phyloP scores from a whole-genome alignment of 805 yeast species.

The Wickerhamomyces sydowiorum region DNA sequence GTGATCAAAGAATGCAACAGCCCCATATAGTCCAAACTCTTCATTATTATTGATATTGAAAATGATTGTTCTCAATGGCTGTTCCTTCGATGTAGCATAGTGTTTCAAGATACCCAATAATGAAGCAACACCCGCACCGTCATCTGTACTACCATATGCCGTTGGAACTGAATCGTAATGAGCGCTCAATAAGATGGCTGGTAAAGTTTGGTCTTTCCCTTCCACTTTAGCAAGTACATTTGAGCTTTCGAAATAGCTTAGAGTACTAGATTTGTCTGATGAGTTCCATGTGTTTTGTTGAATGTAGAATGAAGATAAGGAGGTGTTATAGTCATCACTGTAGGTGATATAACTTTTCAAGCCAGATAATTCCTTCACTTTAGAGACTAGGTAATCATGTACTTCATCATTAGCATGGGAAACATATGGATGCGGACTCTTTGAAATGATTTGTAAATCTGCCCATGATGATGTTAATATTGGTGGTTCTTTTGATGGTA shows the following conservation, averaged over 20 bases:
- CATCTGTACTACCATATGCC: constrained; percentile 85
- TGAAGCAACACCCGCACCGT: constrained; percentile 84
- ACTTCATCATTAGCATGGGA: constrained; percentile 73
- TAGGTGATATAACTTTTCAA: constrained; percentile 22
- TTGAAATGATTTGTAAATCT: constrained; percentile 65
- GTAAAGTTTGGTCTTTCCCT: constrained; percentile 52
- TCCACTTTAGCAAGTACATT: constrained; percentile 72
- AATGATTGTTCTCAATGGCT: constrained; percentile 66
- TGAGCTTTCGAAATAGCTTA: constrained; percentile 76
- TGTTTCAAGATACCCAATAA: constrained; percentile 63
- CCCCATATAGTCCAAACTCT: constrained; percentile 84
- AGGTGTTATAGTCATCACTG: constrained; percentile 31
- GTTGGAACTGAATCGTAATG: constrained; percentile 90
- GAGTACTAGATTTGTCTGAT: constrained; percentile 33
- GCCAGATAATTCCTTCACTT: constrained; percentile 32
- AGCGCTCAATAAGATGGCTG: constrained; percentile 73
- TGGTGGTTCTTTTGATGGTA: constrained; percentile 39
- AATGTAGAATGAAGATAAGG: constrained; percentile 40
- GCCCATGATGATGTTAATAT: constrained; percentile 49
- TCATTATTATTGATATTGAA: constrained; percentile 88
- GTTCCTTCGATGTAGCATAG: constrained; percentile 31
- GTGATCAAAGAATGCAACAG: constrained; percentile 64
- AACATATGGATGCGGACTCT: constrained; percentile 69
- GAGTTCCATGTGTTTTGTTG: constrained; percentile 44
- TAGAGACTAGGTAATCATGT: constrained; percentile 53